Evolutionary conservation across 2,329 filamentous ascomycete species (phyloP).

Genomic region (Sarocladium strictum): DNA sequence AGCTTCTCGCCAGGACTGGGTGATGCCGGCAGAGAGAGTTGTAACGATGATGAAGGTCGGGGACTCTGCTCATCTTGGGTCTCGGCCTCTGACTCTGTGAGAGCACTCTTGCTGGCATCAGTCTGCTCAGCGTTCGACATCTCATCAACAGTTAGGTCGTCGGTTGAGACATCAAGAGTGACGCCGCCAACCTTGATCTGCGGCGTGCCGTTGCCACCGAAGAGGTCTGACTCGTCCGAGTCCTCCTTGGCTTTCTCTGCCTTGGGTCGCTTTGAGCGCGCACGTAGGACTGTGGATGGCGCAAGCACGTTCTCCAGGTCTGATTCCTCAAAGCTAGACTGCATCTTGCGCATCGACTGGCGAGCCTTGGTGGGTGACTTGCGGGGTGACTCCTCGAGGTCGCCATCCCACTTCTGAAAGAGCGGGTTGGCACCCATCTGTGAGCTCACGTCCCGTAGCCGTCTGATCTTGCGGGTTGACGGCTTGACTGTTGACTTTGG

Average conservation of each 20-base stretch:
- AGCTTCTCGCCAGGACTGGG: not conserved
- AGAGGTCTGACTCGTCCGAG: conserved; percentile 4
- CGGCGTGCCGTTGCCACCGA: conserved; percentile 5
- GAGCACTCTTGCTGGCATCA: not conserved
- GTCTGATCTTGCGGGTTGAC: conserved; percentile 24
- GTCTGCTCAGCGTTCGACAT: not conserved
- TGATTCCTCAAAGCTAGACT: conserved; percentile 10
- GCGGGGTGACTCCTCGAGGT: conserved; percentile 16
- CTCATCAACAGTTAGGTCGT: not conserved
- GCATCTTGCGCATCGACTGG: conserved; percentile 3
- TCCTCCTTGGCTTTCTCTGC: not conserved
- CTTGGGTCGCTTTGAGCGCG: not conserved
- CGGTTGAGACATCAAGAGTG: not conserved
- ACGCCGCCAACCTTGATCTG: conserved; percentile 9
- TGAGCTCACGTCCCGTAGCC: conserved; percentile 18
- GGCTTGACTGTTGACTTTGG: conserved; percentile 19
- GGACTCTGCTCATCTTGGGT: conserved; percentile 2
- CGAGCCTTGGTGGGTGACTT: conserved; percentile 10
- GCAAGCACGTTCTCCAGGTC: conserved; percentile 6
- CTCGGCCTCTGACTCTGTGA: not conserved
- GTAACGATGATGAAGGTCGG: not conserved
- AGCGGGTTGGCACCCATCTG: conserved; percentile 22
- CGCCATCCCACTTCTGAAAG: conserved; percentile 24
- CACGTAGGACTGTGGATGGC: not conserved
- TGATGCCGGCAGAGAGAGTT: not conserved